Percentiles rank a stretch among this genome's conserved stretches.
phyloP scores from a whole-genome alignment of 495 filamentous ascomycete genomes.

The Aspergillus baeticus region DNA sequence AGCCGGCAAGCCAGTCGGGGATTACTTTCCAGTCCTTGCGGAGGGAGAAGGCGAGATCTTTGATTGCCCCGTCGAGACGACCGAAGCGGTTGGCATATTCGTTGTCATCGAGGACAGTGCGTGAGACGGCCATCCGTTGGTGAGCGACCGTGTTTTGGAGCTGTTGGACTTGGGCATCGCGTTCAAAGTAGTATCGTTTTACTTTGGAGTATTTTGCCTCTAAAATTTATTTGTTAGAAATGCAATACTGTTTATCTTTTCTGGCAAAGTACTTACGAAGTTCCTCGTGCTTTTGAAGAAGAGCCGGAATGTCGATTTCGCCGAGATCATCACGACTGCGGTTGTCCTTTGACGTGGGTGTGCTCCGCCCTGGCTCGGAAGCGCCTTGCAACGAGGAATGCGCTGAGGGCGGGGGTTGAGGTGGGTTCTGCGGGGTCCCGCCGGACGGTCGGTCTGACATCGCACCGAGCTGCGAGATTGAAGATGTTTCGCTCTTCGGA shows the following conservation, averaged over 20 bases:
- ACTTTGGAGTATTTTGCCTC: conserved; percentile 97
- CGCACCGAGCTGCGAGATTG: conserved; percentile 12
- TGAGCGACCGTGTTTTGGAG: conserved; percentile 95
- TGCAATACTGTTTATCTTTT: not conserved
- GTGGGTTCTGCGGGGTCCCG: conserved; percentile 23
- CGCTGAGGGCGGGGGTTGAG: conserved; percentile 5
- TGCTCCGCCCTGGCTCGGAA: conserved; percentile 55
- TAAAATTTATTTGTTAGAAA: conserved; percentile 34
- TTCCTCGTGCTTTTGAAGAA: conserved; percentile 57
- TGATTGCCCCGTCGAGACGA: conserved; percentile 90
- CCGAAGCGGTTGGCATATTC: conserved; percentile 90
- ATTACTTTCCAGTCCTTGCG: conserved; percentile 86
- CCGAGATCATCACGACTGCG: conserved; percentile 53
- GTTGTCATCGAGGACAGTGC: conserved; percentile 92
- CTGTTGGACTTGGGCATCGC: conserved; percentile 88
- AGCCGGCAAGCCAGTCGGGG: conserved; percentile 72
- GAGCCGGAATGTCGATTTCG: conserved; percentile 44
- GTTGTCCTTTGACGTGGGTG: conserved; percentile 50
- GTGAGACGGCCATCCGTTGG: conserved; percentile 90
- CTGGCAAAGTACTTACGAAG: conserved; percentile 52
- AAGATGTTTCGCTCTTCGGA: conserved; percentile 26
- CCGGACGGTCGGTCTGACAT: conserved; percentile 34
- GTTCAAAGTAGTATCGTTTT: conserved; percentile 95
- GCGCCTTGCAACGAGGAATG: not conserved
- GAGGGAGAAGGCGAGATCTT: conserved; percentile 91